phyloP scores from a whole-genome alignment of 2,329 filamentous ascomycete species.

The Nigrospora osmanthi region DNA sequence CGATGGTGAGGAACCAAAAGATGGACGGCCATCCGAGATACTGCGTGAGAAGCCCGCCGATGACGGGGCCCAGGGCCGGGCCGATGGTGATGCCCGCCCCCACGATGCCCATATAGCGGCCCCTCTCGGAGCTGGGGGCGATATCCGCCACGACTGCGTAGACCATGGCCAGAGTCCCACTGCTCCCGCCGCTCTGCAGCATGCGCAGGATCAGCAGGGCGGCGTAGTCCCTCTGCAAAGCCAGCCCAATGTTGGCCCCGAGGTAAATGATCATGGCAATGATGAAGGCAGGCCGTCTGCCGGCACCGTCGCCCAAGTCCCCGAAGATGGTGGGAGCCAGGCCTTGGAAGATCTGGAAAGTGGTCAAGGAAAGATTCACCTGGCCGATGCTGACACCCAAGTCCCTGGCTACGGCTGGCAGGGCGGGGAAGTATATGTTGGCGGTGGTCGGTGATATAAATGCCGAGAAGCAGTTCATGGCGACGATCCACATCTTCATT shows the following conservation, averaged over 20 bases:
- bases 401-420: slow-evolving; percentile 28
- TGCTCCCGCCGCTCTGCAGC: slow-evolving; percentile 57
- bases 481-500: slow-evolving; percentile 43
- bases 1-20: slow-evolving; percentile 62
- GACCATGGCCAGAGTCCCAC: slow-evolving; percentile 62
- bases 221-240: slow-evolving; percentile 47
- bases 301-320: slow-evolving; percentile 52
- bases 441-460: slow-evolving; percentile 52
- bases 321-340: slow-evolving; percentile 54
- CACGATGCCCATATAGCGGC: slow-evolving; percentile 65
- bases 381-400: slow-evolving; percentile 28
- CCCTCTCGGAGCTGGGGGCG: slow-evolving; percentile 59
- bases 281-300: slow-evolving; percentile 54
- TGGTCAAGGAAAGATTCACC: slow-evolving; percentile 46
- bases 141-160: slow-evolving; percentile 68
- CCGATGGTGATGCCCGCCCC: slow-evolving; percentile 50
- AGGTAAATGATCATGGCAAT: slow-evolving; percentile 50
- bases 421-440: slow-evolving; percentile 46
- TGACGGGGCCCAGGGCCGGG: slow-evolving; percentile 47
- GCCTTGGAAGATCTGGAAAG: slow-evolving; percentile 58
- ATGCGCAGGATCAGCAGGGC: slow-evolving; percentile 54
- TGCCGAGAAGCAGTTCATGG: slow-evolving; percentile 43
- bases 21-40: slow-evolving; percentile 61
- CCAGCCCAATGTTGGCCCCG: slow-evolving; percentile 50
- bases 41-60: slow-evolving; percentile 56